phyloP scores from a whole-genome alignment of 257 asterid genomes.

The Dorcoceras hygrometricum region DNA sequence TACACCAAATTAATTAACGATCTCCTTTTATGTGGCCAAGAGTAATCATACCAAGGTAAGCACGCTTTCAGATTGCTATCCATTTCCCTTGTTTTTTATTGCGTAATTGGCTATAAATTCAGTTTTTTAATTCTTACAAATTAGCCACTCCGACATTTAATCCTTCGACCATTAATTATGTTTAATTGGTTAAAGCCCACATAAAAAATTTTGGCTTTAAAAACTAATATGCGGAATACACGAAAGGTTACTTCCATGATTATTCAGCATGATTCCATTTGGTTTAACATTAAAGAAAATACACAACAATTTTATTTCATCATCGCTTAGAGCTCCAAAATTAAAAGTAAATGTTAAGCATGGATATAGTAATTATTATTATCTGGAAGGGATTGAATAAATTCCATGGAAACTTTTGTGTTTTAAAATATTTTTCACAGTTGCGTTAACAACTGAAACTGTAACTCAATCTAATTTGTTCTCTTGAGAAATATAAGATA shows the following conservation, averaged over 20 bases:
- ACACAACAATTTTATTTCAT: neutral
- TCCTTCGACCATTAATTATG: no score
- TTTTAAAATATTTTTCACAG: no score
- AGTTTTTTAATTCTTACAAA: neutral
- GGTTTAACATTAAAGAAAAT: neutral
- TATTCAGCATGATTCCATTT: neutral
- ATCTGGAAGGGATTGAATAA: no score
- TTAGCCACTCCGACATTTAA: neutral
- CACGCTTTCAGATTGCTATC: constrained; percentile 43
- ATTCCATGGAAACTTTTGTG: no score
- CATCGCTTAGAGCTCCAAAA: neutral
- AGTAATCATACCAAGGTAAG: constrained; percentile 41
- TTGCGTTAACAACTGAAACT: no score
- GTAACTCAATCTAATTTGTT: no score
- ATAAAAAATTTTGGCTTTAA: no score
- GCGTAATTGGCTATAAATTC: neutral
- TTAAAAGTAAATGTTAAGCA: neutral
- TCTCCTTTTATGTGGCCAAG: constrained; percentile 36
- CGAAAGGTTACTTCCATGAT: neutral
- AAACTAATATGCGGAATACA: no score
- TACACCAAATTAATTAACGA: constrained; percentile 64
- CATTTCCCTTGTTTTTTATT: neutral
- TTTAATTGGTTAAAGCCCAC: no score
- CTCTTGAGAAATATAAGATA: no score
- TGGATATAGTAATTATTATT: neutral